These are phyloP conservation scores for Neonectria magnoliae DNA, from an alignment of 2,329 filamentous ascomycete species.

Conservation along the genomic window DNA sequence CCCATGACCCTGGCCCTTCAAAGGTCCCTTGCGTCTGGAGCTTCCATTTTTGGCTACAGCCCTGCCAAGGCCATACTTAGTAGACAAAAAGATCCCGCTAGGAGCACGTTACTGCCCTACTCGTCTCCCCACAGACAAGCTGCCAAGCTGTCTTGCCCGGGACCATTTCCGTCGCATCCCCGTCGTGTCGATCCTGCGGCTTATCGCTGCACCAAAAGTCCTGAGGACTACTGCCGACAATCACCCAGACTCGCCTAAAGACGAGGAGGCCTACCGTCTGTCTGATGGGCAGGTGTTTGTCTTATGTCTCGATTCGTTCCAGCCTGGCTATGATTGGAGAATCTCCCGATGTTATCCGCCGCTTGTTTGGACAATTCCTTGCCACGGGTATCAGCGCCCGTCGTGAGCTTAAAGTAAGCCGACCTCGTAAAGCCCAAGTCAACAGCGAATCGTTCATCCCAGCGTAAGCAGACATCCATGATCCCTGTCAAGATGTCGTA, in stretches of 20 bases:
- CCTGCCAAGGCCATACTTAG: not conserved
- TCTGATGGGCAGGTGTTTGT: not conserved
- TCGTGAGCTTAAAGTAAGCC: not conserved
- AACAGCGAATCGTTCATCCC: not conserved
- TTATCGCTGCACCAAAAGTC: not conserved
- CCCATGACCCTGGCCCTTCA: not conserved
- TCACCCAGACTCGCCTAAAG: not conserved
- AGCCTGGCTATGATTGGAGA: not conserved
- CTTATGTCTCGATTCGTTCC: not conserved
- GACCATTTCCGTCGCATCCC: conserved; percentile 4
- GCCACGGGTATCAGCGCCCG: not conserved
- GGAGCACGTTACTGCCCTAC: not conserved
- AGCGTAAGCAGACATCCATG: not conserved
- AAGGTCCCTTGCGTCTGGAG: conserved; percentile 16
- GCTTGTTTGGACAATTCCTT: not conserved
- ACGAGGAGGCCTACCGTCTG: not conserved
- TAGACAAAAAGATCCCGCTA: conserved; percentile 7
- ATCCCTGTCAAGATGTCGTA: not conserved
- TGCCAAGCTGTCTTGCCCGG: not conserved
- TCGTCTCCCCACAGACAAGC: conserved; percentile 2
- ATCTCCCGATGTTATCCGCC: not conserved
- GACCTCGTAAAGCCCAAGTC: not conserved
- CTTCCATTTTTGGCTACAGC: conserved; percentile 13
- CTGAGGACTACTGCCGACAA: not conserved
- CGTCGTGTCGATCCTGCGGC: not conserved